Conservation (phyloP, 2,329 filamentous ascomycete genomes). For the Arthrobotrys pseudoclavata region DNA sequence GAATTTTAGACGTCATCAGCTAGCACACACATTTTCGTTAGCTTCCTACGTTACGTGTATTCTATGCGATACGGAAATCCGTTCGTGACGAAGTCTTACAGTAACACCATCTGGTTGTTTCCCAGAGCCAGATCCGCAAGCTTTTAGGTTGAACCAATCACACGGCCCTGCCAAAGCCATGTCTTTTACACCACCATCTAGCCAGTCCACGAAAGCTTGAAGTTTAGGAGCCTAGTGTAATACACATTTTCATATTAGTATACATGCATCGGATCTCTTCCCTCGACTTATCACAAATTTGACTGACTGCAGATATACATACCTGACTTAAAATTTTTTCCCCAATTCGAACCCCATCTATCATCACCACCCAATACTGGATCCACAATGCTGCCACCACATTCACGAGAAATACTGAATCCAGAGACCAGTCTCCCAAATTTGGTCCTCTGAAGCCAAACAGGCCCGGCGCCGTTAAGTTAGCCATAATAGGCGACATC, state of each 20-base stretch:
- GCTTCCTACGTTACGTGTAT: background rate
- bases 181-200: background rate
- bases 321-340: background rate
- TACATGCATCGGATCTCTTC: background rate
- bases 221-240: background rate
- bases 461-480: background rate
- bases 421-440: background rate
- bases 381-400: background rate
- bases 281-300: background rate
- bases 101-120: background rate
- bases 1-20: background rate
- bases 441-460: background rate
- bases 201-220: background rate
- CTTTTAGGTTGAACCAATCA: conserved; percentile 6
- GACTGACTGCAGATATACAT: background rate
- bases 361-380: conserved; percentile 22
- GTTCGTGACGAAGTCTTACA: background rate
- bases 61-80: background rate
- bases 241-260: background rate
- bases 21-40: background rate
- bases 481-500: conserved; percentile 3
- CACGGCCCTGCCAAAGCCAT: background rate
- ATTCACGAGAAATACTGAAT: conserved; percentile 7
- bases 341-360: background rate
- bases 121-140: background rate